Evolutionary conservation across 129 eudicot genomes (phyloP).

Genomic region (carrot (Daucus carota)): DNA sequence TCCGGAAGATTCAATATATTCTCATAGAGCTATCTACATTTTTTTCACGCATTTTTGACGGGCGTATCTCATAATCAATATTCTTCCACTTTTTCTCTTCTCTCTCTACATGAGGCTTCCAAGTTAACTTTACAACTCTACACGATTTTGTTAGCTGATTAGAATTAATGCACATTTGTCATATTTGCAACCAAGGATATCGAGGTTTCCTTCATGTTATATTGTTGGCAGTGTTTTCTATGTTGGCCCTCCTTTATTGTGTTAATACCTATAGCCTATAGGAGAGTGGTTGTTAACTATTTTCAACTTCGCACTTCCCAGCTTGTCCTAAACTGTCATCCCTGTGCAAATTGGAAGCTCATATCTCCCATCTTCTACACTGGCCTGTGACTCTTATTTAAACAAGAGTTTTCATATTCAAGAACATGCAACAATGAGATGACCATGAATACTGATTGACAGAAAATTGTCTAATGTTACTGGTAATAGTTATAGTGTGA

Average conservation of each 20-base stretch:
- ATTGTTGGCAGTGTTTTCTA: neutral
- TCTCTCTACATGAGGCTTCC: neutral
- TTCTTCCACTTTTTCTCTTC: neutral
- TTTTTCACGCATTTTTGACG: neutral
- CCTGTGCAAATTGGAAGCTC: neutral
- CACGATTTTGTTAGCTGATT: neutral
- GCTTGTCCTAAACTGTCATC: neutral
- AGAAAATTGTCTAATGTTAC: neutral
- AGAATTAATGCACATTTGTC: neutral
- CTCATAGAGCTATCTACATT: neutral
- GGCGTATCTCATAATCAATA: neutral
- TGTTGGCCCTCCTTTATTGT: neutral
- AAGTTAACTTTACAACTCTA: neutral
- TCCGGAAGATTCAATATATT: neutral
- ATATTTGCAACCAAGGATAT: neutral
- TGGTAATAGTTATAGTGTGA: neutral
- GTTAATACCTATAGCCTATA: neutral
- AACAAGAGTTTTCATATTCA: neutral
- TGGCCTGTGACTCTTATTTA: neutral
- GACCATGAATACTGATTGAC: neutral
- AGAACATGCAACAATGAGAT: neutral
- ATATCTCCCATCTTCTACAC: neutral
- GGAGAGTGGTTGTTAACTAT: neutral
- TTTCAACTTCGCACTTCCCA: neutral
- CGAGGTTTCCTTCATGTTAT: neutral